Percentiles rank a stretch among this genome's conserved stretches.
Conservation (phyloP, 2,329 filamentous ascomycete species). For the Gnomoniopsis smithogilvyi region DNA sequence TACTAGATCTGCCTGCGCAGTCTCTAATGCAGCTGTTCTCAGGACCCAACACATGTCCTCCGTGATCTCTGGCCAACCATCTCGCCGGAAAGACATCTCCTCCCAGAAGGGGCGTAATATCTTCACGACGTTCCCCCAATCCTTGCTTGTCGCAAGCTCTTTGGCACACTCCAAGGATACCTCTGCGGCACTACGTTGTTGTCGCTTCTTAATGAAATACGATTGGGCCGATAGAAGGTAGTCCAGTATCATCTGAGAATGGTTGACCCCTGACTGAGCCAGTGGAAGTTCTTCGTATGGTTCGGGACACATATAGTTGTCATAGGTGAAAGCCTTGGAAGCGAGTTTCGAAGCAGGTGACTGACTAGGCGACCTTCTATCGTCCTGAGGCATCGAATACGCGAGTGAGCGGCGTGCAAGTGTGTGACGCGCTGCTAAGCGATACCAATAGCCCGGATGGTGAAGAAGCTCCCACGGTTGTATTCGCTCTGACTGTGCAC, state of each 20-base stretch:
- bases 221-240: slow-evolving; percentile 46
- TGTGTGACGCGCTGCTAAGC: slow-evolving; percentile 56
- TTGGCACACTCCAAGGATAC: slow-evolving; percentile 54
- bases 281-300: slow-evolving; percentile 59
- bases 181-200: slow-evolving; percentile 52
- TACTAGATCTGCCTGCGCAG: slow-evolving; percentile 52
- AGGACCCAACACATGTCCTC: slow-evolving; percentile 62
- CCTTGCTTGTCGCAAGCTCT: slow-evolving; percentile 47
- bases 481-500: slow-evolving; percentile 52
- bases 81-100: slow-evolving; percentile 50
- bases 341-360: slow-evolving; percentile 44
- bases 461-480: slow-evolving; percentile 64
- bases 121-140: slow-evolving; percentile 53
- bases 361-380: slow-evolving; percentile 47
- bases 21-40: slow-evolving; percentile 51
- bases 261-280: slow-evolving; percentile 47
- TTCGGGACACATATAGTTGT: slow-evolving; percentile 64
- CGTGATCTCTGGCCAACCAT: slow-evolving; percentile 57
- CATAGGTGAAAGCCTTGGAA: slow-evolving; percentile 55
- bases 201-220: slow-evolving; percentile 53
- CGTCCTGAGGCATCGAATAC: slow-evolving; percentile 56
- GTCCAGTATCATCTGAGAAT: slow-evolving; percentile 53
- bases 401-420: slow-evolving; percentile 52
- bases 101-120: slow-evolving; percentile 57
- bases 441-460: slow-evolving; percentile 66